Conservation (phyloP, 768 basidiomycete genomes). For the Rossbeevera mucosa region DNA sequence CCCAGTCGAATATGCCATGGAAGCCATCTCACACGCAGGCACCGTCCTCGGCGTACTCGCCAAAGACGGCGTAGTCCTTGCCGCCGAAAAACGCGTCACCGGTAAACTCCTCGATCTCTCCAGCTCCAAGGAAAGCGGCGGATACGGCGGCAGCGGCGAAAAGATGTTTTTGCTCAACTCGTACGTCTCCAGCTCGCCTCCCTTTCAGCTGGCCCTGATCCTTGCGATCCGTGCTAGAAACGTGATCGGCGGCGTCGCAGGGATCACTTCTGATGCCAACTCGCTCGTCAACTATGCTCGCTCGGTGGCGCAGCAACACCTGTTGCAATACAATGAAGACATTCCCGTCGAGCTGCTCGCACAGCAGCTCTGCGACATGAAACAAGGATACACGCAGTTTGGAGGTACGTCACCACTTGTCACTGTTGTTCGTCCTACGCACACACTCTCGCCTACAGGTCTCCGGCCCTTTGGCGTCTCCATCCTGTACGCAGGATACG, state of each 20-base stretch:
- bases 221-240: conserved; percentile 44
- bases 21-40: conserved; percentile 94
- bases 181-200: conserved; percentile 37
- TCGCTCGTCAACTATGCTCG: conserved; percentile 94
- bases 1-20: conserved; percentile 99
- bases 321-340: conserved; percentile 91
- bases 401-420: conserved; percentile 59
- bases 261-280: conserved; percentile 95
- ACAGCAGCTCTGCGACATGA: conserved; percentile 91
- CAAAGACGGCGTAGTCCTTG: conserved; percentile 86
- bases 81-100: conserved; percentile 97
- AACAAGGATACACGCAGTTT: conserved; percentile 97
- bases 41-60: conserved; percentile 92
- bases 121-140: conserved; percentile 69
- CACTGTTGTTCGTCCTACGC: not conserved
- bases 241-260: conserved; percentile 92
- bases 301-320: conserved; percentile 82
- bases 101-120: conserved; percentile 94
- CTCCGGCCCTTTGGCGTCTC: conserved; percentile 98
- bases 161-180: conserved; percentile 96
- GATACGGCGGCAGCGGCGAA: conserved; percentile 94
- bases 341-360: conserved; percentile 96
- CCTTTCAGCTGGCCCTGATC: not conserved
- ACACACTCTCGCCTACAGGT: conserved; percentile 37
- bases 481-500: conserved; percentile 93